Percentiles rank a stretch among this genome's conserved stretches.
Conservation (phyloP, 1,139 yeast species). For the Groenewaldozyma auringiensis region DNA sequence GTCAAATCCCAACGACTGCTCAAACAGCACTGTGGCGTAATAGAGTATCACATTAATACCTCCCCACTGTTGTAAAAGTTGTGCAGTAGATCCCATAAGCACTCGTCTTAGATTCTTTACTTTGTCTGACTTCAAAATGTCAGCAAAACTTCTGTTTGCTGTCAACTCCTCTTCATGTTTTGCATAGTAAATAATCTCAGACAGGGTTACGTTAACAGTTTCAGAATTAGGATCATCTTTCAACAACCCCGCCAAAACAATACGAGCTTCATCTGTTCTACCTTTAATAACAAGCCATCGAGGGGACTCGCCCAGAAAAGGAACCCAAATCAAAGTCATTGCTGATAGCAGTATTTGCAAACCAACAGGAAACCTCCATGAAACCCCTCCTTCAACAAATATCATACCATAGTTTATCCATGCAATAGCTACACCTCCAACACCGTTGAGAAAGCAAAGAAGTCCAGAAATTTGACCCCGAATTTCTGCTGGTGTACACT, state of each 20-base stretch:
- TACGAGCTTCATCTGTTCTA: constrained; percentile 21
- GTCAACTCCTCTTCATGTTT: constrained; percentile 11
- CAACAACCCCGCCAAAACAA: constrained; percentile 3
- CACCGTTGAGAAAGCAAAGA: constrained; percentile 1
- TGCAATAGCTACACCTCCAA: constrained; percentile 6
- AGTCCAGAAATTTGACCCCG: background rate
- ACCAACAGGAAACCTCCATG: constrained; percentile 11
- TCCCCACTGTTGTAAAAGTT: constrained; percentile 6
- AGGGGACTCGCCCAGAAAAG: constrained; percentile 17
- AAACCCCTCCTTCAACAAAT: constrained; percentile 4
- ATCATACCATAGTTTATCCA: constrained; percentile 8
- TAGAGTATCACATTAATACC: constrained; percentile 9
- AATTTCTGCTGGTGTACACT: constrained; percentile 21
- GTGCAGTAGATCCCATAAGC: constrained; percentile 5
- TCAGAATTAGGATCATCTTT: background rate
- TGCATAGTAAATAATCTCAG: constrained; percentile 18
- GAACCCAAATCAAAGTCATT: constrained; percentile 5
- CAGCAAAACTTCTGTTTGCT: background rate
- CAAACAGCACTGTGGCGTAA: constrained; percentile 10
- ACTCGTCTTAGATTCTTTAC: constrained; percentile 5
- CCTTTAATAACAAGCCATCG: constrained; percentile 24
- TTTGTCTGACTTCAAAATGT: background rate
- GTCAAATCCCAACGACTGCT: constrained; percentile 10
- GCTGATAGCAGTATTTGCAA: constrained; percentile 3
- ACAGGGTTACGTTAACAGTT: constrained; percentile 11